Base-by-base conservation (phyloP, 2,329 filamentous ascomycete genomes). In the Gnomoniopsis sp. region DNA sequence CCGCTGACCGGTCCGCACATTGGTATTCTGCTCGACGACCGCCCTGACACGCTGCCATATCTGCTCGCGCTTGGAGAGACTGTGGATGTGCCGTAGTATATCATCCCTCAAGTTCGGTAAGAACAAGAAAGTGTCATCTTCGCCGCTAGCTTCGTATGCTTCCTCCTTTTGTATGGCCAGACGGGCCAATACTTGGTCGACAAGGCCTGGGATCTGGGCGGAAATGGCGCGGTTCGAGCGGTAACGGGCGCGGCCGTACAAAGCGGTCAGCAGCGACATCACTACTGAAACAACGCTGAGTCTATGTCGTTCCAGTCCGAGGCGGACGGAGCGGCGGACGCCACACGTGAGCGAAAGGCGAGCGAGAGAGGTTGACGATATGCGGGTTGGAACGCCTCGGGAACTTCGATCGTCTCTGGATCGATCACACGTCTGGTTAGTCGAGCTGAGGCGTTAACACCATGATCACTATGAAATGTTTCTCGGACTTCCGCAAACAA, bases 11-110 rank as follows among this genome's bases (percentile, higher is more conserved):
- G 83, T 90, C 46, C 95, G 84, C 17, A 99, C 89, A 69, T 99
- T 99, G 61, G 90, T 89, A 72, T 99, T 99, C 72, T 88, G 87
- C 74, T 99, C 95, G 1, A 99, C 93, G 54, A 98, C 88, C 53
- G 80, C 84, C 65, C 86, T 84, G 21, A 99, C 95, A 52, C 86
- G 85, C 63, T 86, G 82, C 95, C 96, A 99, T 53, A 99, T 79
- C 57, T 85, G 84, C 69, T 95, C 89, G 41, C 95, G 83, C 66
- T 92, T 85, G 10, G 81, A 80, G 21, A 93, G 81, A 3, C 84
- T 88, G 71, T 97, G 91, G 62, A 96, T 87, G 30, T 88, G 85
- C 21, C 93, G 82, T 43, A 99, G 79, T 3, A 99, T 88, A 69
- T 98, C 93, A 69, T 99, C 95, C 60, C 95, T 83, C 55, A 99